Evolutionary conservation across 1,284 basidiomycete species (phyloP).

Genomic region (Sutorius eximius): DNA sequence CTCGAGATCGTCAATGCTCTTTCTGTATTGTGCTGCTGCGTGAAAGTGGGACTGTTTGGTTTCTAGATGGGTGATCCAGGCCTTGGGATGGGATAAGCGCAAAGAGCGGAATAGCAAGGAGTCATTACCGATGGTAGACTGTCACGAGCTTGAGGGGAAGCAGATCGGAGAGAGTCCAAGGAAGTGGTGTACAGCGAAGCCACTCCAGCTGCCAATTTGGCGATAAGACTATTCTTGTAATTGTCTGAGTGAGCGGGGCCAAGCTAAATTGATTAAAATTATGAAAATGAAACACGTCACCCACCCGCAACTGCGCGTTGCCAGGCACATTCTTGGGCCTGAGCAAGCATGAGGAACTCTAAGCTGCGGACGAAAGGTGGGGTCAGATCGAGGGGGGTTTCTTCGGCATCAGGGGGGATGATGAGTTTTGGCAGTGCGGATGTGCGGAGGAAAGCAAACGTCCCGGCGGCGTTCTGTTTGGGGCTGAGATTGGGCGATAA

Average conservation of each 20-base stretch:
- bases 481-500: constrained; percentile 1
- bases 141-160: constrained; percentile 46
- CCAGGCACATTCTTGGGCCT: constrained; percentile 98
- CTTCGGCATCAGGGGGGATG: constrained; percentile 53
- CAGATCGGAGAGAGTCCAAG: constrained; percentile 50
- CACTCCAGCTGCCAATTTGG: constrained; percentile 81
- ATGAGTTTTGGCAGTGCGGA: constrained; percentile 58
- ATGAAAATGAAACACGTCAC: neutral
- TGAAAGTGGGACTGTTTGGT: constrained; percentile 86
- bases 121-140: constrained; percentile 54
- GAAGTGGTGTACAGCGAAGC: constrained; percentile 69
- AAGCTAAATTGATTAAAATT: too few relatives aligned
- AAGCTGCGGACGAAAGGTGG: constrained; percentile 63
- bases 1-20: constrained; percentile 90
- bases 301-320: constrained; percentile 86
- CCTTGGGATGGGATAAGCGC: constrained; percentile 42
- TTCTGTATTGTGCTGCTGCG: constrained; percentile 88
- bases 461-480: constrained; percentile 73
- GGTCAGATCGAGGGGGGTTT: constrained; percentile 64
- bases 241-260: constrained; percentile 46
- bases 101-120: constrained; percentile 2
- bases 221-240: constrained; percentile 83
- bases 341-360: constrained; percentile 83
- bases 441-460: constrained; percentile 63
- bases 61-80: constrained; percentile 82